These are phyloP conservation scores for Penicillium mononematosum DNA, from an alignment of 495 filamentous ascomycete genomes.

Conservation along the genomic window DNA sequence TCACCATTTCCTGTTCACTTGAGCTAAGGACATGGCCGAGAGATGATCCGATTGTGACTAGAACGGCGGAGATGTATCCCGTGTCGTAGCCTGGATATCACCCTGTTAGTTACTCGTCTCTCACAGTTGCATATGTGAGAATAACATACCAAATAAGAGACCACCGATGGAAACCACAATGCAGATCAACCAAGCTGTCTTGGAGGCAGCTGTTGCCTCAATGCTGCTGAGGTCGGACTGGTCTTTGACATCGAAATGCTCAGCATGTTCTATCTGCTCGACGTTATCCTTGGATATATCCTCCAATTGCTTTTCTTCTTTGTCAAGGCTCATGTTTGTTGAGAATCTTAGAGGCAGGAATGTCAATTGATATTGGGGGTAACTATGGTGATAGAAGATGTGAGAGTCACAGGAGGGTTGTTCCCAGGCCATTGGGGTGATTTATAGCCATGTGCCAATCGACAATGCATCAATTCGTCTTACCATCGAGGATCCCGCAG, in stretches of 20 bases:
- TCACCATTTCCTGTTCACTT: constrained; percentile 23
- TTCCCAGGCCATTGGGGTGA: too few species aligned
- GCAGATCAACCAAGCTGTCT: constrained; percentile 21
- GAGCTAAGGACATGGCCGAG: constrained; percentile 19
- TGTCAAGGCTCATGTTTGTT: constrained; percentile 8
- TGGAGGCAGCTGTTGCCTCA: constrained; percentile 19
- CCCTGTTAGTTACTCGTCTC: not conserved
- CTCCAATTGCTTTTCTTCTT: not conserved
- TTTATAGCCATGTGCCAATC: too few species aligned
- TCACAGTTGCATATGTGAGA: not conserved
- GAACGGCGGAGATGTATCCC: constrained; percentile 21
- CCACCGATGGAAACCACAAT: constrained; percentile 21
- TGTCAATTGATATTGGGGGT: too few species aligned
- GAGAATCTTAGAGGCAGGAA: too few species aligned
- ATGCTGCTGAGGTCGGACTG: constrained; percentile 16
- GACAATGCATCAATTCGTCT: too few species aligned
- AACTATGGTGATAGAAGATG: too few species aligned
- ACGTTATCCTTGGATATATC: constrained; percentile 7
- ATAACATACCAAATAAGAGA: constrained; percentile 17
- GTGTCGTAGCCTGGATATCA: constrained; percentile 20
- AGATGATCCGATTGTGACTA: constrained; percentile 16
- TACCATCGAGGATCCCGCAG: too few species aligned
- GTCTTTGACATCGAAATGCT: constrained; percentile 3
- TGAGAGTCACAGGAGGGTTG: too few species aligned
- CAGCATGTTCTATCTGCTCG: constrained; percentile 17